Percentiles rank a stretch among this genome's conserved stretches.
phyloP scores from a whole-genome alignment of 2,329 filamentous ascomycete species.

The Falciphora oryzae region DNA sequence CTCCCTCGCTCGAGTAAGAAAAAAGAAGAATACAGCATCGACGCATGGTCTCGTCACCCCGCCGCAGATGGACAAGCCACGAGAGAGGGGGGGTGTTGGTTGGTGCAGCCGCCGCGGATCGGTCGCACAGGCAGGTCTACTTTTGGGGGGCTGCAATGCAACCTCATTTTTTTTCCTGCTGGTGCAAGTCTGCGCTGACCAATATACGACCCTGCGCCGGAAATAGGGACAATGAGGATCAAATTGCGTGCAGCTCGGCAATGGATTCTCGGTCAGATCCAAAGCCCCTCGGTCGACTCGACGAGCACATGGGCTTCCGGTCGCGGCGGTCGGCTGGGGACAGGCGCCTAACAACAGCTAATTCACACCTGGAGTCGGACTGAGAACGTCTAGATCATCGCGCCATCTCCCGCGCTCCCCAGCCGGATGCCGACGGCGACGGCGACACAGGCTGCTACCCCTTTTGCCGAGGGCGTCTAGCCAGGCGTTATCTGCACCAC shows the following conservation, averaged over 20 bases:
- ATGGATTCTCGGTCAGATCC: not conserved
- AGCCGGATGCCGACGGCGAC: not conserved
- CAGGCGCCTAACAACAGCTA: not conserved
- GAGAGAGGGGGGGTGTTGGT: not conserved
- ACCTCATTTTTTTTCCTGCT: not conserved
- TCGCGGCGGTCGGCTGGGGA: too few species aligned
- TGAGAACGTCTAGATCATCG: not conserved
- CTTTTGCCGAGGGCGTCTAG: not conserved
- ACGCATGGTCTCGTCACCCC: not conserved
- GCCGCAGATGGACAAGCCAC: not conserved
- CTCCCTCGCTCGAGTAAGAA: not conserved
- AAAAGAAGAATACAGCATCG: not conserved
- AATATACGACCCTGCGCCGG: not conserved
- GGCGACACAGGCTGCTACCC: not conserved
- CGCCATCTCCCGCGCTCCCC: too few species aligned
- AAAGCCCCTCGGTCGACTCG: too few species aligned
- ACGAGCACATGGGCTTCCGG: too few species aligned
- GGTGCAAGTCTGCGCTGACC: not conserved
- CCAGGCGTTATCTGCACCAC: not conserved
- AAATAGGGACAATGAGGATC: not conserved
- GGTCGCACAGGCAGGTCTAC: not conserved
- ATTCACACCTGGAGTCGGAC: not conserved
- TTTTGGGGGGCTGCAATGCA: not conserved
- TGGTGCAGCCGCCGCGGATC: not conserved
- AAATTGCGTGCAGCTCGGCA: slow-evolving; percentile 1